Evolutionary conservation across 1,139 yeast genomes (phyloP), one percentile per base, ranked within the genome.

Genomic region (Debaryomycetaceae sp.): DNA sequence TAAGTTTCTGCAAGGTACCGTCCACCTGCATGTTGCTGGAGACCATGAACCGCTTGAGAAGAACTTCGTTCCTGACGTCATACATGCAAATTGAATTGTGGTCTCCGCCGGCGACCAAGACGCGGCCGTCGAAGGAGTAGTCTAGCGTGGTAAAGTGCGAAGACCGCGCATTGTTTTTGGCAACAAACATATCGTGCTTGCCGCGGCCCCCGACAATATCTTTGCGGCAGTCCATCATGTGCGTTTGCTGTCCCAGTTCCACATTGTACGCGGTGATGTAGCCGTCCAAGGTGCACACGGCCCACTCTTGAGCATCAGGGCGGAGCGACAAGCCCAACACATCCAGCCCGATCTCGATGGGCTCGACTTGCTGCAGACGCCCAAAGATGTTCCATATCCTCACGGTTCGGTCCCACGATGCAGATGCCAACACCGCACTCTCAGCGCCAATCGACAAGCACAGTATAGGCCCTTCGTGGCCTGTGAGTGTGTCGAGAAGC

Each of bases 381-480:
- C 87, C 80, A 51, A 90, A 90, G 26, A 90, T 75, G 48, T 78
- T 81, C 99, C 99, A 90, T 10, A 90, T 65, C 42, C 98, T 66
- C 10, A 87, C 78, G 2, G 97, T 85, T 44, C 79, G 81, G 55
- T 90, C 99, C 99, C 99, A 92, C 16, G 95, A 80, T 2, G 95
- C 93, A 34, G 92, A 78, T 3, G 95, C 97, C 33, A 90, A 62
- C 8, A 77, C 67, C 15, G 85, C 70, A 37, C 72, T 77, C 47
- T 86, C 96, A 11, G 61, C 62, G 29, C 96, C 95, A 53, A 92
- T 90, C 8, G 92, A 74, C 27, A 90, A 62, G 39, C 86, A 76
- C 2, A 95, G 83, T 3, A 90, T 79, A 0, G 99, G 98, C 1
- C 96, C 99, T 44, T 83, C 94, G 51, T 90, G 99, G 4, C 97